These are phyloP conservation scores for Peniophora sp. DNA, from an alignment of 1,284 basidiomycete species.

Conservation along the genomic window DNA sequence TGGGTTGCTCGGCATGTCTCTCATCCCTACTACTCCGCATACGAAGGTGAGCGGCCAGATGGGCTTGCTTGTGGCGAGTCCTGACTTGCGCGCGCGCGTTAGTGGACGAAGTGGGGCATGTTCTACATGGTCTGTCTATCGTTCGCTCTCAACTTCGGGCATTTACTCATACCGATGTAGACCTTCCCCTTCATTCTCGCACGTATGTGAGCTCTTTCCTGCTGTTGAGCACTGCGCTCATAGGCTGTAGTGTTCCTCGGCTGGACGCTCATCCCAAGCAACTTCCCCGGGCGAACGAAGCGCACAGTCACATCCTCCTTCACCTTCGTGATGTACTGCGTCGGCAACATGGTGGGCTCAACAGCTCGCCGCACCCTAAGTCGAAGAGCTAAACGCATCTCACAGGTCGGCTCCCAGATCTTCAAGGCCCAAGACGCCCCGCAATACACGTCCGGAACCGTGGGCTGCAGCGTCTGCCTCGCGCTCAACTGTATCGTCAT, in stretches of 20 bases:
- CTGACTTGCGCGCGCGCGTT: background rate
- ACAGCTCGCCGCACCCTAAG: too few species aligned
- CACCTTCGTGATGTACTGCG: constrained; percentile 13
- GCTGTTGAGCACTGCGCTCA: too few species aligned
- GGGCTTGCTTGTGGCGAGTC: background rate
- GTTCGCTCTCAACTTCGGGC: too few species aligned
- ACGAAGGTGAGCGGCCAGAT: background rate
- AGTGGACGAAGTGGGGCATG: background rate
- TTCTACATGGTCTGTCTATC: background rate
- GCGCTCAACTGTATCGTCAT: constrained; percentile 7
- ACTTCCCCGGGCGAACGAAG: constrained; percentile 13
- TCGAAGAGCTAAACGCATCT: too few species aligned
- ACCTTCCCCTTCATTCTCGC: constrained; percentile 8
- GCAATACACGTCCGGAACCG: constrained; percentile 6
- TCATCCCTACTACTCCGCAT: constrained; percentile 4
- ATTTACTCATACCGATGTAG: too few species aligned
- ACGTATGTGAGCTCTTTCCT: too few species aligned
- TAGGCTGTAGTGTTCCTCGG: constrained; percentile 5
- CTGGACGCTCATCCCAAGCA: constrained; percentile 11
- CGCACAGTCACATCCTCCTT: constrained; percentile 12
- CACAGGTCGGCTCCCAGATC: constrained; percentile 9
- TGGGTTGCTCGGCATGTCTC: constrained; percentile 8
- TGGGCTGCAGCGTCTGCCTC: constrained; percentile 8
- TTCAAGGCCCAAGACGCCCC: constrained; percentile 11
- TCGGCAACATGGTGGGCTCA: constrained; percentile 7